Evolutionary conservation across 2,329 filamentous ascomycete genomes (phyloP).

Genomic region (Pyrenophora seminiperda): DNA sequence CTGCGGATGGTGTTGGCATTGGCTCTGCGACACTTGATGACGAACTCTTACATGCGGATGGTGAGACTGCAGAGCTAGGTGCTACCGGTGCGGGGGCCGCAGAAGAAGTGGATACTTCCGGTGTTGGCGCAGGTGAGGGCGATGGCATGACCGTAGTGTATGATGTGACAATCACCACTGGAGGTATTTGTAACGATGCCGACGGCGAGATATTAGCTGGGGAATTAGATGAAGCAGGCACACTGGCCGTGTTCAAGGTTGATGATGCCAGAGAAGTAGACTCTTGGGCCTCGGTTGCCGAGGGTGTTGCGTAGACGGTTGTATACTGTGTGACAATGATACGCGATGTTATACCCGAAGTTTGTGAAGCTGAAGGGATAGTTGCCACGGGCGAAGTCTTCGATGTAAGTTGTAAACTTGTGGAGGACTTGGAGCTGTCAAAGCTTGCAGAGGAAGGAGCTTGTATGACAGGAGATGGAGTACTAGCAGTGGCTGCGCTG

Average conservation of each 20-base stretch:
- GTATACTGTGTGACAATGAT: constrained; percentile 37
- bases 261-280: neutral
- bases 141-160: constrained; percentile 36
- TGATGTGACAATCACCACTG: constrained; percentile 39
- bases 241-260: constrained; percentile 1
- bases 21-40: neutral
- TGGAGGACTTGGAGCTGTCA: constrained; percentile 10
- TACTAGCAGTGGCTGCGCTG: constrained; percentile 1
- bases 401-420: neutral
- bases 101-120: constrained; percentile 3
- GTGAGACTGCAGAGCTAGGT: neutral
- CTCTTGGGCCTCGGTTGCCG: constrained; percentile 13
- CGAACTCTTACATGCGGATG: neutral
- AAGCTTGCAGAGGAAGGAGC: constrained; percentile 1
- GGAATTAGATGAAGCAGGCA: constrained; percentile 9
- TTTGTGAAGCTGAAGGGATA: constrained; percentile 1
- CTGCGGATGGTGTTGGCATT: neutral
- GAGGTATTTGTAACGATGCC: constrained; percentile 26
- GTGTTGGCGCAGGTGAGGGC: constrained; percentile 6
- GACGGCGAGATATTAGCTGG: constrained; percentile 13
- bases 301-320: constrained; percentile 29
- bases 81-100: neutral
- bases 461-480: constrained; percentile 6
- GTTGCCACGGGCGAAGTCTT: neutral
- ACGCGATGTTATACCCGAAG: constrained; percentile 18